Evolutionary conservation across 495 filamentous ascomycete species (phyloP).

Genomic region (Tetracladium setigerum): DNA sequence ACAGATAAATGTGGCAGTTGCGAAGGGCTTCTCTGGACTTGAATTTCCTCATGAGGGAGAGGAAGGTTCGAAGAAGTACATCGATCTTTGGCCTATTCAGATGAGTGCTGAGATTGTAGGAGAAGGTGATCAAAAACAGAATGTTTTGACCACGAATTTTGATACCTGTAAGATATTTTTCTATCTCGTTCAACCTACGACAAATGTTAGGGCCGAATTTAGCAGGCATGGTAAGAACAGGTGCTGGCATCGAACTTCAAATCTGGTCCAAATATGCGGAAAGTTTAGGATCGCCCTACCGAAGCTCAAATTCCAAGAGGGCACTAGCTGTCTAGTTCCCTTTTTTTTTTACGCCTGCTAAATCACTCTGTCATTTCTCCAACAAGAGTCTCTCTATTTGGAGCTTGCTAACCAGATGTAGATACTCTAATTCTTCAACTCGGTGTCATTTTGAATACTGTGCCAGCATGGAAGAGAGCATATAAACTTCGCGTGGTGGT

Average conservation of each 20-base stretch:
- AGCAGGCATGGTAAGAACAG: too few species aligned
- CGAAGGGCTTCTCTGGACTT: slow-evolving; percentile 71
- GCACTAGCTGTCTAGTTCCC: too few species aligned
- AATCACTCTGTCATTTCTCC: not conserved
- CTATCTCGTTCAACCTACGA: not conserved
- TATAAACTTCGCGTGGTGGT: slow-evolving; percentile 71
- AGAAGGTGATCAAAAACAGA: slow-evolving; percentile 49
- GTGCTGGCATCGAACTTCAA: too few species aligned
- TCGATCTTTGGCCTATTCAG: slow-evolving; percentile 85
- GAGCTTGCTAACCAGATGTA: slow-evolving; percentile 8
- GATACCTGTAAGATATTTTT: slow-evolving; percentile 57
- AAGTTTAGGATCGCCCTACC: too few species aligned
- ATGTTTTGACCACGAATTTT: slow-evolving; percentile 80
- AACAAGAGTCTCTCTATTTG: too few species aligned
- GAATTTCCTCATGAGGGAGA: slow-evolving; percentile 57
- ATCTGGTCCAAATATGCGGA: too few species aligned
- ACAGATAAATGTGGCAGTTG: slow-evolving; percentile 79
- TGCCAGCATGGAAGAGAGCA: slow-evolving; percentile 72
- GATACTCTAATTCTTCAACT: slow-evolving; percentile 81
- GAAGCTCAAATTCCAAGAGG: too few species aligned
- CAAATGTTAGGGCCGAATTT: too few species aligned
- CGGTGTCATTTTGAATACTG: slow-evolving; percentile 76
- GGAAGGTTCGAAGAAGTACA: slow-evolving; percentile 55
- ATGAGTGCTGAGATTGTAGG: slow-evolving; percentile 70
- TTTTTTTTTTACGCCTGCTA: too few species aligned